These are phyloP conservation scores for Taphrina flavorubra DNA, from an alignment of 1,139 yeast species.

Conservation along the genomic window DNA sequence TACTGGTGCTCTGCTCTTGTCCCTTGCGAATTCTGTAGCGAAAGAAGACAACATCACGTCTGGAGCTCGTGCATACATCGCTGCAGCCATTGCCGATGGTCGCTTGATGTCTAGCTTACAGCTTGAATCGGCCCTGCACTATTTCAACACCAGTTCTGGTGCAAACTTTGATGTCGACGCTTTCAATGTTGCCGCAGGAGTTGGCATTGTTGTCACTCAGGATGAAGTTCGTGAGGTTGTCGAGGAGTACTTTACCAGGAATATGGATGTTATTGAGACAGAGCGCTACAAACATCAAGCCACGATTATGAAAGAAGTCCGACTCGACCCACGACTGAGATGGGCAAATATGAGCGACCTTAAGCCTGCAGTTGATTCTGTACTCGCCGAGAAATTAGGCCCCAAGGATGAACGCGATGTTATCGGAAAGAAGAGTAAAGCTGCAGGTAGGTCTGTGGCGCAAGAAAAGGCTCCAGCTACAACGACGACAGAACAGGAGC, in stretches of 20 bases:
- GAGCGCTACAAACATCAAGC: constrained; percentile 82
- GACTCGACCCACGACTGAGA: constrained; percentile 72
- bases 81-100: constrained; percentile 27
- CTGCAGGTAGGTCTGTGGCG: constrained; percentile 50
- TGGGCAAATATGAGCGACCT: constrained; percentile 91
- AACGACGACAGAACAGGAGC: constrained; percentile 49
- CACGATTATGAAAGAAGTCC: constrained; percentile 73
- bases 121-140: constrained; percentile 28
- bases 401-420: constrained; percentile 96
- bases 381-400: constrained; percentile 72
- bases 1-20: constrained; percentile 69
- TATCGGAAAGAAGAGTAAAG: constrained; percentile 70
- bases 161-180: constrained; percentile 55
- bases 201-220: constrained; percentile 73
- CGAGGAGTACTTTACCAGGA: constrained; percentile 62
- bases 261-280: constrained; percentile 64
- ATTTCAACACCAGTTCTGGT: not conserved
- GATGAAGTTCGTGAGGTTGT: constrained; percentile 69
- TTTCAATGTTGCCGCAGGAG: constrained; percentile 55
- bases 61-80: constrained; percentile 70
- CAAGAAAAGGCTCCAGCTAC: constrained; percentile 43
- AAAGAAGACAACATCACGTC: constrained; percentile 74
- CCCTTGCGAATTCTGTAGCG: constrained; percentile 74
- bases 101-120: constrained; percentile 24
- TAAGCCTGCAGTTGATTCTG: constrained; percentile 83